Evolutionary conservation across 768 basidiomycete genomes (phyloP), one percentile per base, ranked within the genome.

Genomic region (Calocybe cyanea): DNA sequence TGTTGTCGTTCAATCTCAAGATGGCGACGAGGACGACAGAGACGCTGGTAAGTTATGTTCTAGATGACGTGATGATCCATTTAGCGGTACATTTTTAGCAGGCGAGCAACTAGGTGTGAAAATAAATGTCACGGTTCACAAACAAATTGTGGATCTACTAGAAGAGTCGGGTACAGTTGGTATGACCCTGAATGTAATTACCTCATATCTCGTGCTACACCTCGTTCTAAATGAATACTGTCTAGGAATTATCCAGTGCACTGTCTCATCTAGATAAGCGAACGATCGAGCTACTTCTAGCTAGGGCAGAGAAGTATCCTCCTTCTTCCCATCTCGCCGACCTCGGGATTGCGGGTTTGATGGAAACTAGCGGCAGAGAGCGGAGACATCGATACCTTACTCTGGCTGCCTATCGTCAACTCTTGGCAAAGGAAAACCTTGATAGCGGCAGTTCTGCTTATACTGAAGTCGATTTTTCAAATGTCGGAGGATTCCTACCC

Each of bases 341-440:
- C 60, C 69, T 88, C 32, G 75, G 80, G 20, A 77, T 90, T 40
- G 75, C 77, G 17, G 78, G 81, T 30, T 62, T 89, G 21, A 84
- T 85, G 75, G 94, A 96, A 65, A 89, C 81, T 0, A 73, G 76
- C 51, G 90, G 90, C 4, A 81, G 92, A 28, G 90, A 97, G 66
- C 83, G 92, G 21, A 85, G 91, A 18, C 81, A 91, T 60, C 77
- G 91, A 51, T 91, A 91, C 59, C 93, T 81, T 67, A 88, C 89
- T 0, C 61, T 85, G 35, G 73, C 76, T 1, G 78, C 82, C 23
- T 95, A 88, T 63, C 75, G 70, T 23, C 61, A 69, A 23, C 69
- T 90, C 24, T 75, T 92, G 38, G 65, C 70, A 2, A 69, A 72
- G 36, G 87, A 92, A 62, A 76, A 78, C 7, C 71, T 92, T 19